These are phyloP conservation scores for Penicillium paneum DNA, from an alignment of 2,329 filamentous ascomycete species.

Conservation along the genomic window DNA sequence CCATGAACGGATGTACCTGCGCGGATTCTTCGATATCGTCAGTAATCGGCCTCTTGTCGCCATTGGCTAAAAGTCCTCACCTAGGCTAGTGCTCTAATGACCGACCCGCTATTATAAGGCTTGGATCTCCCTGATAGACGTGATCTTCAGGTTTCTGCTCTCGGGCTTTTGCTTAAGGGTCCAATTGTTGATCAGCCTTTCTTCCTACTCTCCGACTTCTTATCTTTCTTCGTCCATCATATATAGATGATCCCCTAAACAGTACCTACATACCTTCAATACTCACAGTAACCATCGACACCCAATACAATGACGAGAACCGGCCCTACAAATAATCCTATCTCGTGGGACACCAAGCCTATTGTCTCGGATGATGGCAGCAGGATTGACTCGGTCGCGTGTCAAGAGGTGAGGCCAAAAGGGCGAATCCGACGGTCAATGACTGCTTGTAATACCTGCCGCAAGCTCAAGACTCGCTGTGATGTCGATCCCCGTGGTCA, in stretches of 20 bases:
- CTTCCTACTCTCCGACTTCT: slow-evolving; percentile 1
- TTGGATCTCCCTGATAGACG: slow-evolving; percentile 18
- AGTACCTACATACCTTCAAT: neutral
- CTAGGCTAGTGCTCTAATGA: slow-evolving; percentile 6
- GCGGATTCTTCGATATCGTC: slow-evolving; percentile 24
- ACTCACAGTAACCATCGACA: neutral
- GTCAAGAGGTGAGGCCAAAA: slow-evolving; percentile 29
- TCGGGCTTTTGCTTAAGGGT: slow-evolving; percentile 17
- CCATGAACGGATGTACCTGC: slow-evolving; percentile 21
- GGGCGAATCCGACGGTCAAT: slow-evolving; percentile 37
- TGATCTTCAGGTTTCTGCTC: slow-evolving; percentile 22
- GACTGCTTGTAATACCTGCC: slow-evolving; percentile 39
- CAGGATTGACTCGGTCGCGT: slow-evolving; percentile 22
- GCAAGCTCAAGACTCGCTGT: slow-evolving; percentile 39
- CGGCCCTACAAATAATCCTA: slow-evolving; percentile 20
- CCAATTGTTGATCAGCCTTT: slow-evolving; percentile 17
- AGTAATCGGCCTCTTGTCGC: slow-evolving; percentile 24
- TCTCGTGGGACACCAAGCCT: slow-evolving; percentile 29
- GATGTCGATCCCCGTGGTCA: slow-evolving; percentile 36
- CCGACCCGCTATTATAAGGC: slow-evolving; percentile 27
- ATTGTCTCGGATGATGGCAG: slow-evolving; percentile 25
- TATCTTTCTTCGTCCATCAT: slow-evolving; percentile 3
- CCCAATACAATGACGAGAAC: slow-evolving; percentile 30
- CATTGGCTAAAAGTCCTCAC: slow-evolving; percentile 17
- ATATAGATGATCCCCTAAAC: slow-evolving; percentile 10